Evolutionary conservation across 2,329 filamentous ascomycete genomes (phyloP), one percentile per base, ranked within the genome.

Genomic region (Fusarium nurragi): DNA sequence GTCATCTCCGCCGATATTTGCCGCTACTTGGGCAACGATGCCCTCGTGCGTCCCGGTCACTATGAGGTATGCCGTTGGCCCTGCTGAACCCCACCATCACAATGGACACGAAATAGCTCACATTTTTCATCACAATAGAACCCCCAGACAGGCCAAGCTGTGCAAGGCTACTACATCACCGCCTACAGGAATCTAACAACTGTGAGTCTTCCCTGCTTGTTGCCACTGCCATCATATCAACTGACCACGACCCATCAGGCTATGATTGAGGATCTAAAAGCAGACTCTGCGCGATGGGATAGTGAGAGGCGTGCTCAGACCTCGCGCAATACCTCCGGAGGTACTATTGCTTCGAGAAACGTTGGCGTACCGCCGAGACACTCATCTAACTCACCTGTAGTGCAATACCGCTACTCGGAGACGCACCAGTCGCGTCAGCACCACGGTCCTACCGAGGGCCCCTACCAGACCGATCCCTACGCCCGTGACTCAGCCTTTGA

Each of bases 1-100:
- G 91, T 94, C 72, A 93, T 94, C 78, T 92, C 91, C 65, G 89
- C 90, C 75, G 91, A 94, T 76, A 92, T 94, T 68, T 93, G 91
- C 81, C 90, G 90, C 75, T 94, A 93, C 76, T 84, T 94, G 70
- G 91, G 91, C 73, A 92, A 92, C 77, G 91, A 94, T 82, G 91
- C 91, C 69, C 84, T 92, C 72, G 90, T 92, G 74, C 88, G 89
- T 74, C 90, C 90, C 59, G 89, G 89, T 72, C 87, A 85, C 71
- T 90, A 91, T 78, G 87, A 91, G 84, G 90, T 92, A 84, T 72
- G 70, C 47, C 47, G 9, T 34, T 36, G 19, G 22, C 23, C 37
- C 18, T 26, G 11, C n/a, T 43, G 28, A 38, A 54, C 50, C 53
- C 45, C 43, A 26, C 56, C 34, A 45, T 48, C 21, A 13, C n/a